Conservation (phyloP, 2,329 filamentous ascomycete genomes). For the Blastomyces silverae region DNA sequence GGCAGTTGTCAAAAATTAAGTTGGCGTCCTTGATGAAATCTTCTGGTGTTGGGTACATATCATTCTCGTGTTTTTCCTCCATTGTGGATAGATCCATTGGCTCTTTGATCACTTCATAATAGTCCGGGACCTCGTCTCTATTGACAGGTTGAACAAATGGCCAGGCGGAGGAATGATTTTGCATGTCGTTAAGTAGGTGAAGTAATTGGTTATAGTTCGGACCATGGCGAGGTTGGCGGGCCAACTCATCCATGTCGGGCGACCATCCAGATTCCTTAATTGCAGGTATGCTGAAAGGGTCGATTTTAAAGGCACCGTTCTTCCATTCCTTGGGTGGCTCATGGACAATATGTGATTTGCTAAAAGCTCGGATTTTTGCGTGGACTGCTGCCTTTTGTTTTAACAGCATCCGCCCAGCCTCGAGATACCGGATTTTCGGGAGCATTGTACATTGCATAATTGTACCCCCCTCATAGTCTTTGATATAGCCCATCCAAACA, state of each 20-base stretch:
- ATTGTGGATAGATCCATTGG: conserved; percentile 96
- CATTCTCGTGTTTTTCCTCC: conserved; percentile 90
- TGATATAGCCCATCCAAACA: conserved; percentile 99
- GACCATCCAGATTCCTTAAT: conserved; percentile 94
- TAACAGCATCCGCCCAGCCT: conserved; percentile 84
- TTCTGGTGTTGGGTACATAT: conserved; percentile 83
- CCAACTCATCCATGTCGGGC: conserved; percentile 94
- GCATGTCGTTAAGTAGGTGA: conserved; percentile 86
- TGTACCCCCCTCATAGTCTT: conserved; percentile 97
- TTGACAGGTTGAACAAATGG: conserved; percentile 92
- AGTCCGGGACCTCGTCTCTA: conserved; percentile 93
- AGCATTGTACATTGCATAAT: conserved; percentile 99
- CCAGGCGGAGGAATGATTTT: conserved; percentile 90
- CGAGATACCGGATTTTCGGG: conserved; percentile 86
- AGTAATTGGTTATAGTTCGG: conserved; percentile 94
- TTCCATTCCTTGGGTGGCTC: conserved; percentile 79
- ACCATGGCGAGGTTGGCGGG: conserved; percentile 87
- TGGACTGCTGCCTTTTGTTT: conserved; percentile 96
- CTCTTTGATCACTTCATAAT: conserved; percentile 96
- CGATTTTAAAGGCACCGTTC: conserved; percentile 65
- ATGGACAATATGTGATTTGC: conserved; percentile 81
- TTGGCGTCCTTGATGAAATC: conserved; percentile 86
- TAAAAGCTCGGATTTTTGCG: conserved; percentile 89
- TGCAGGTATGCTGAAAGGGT: conserved; percentile 77
- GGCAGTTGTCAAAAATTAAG: conserved; percentile 89